phyloP scores from a whole-genome alignment of 2,329 filamentous ascomycete species.

The Leptosphaerulina australis region DNA sequence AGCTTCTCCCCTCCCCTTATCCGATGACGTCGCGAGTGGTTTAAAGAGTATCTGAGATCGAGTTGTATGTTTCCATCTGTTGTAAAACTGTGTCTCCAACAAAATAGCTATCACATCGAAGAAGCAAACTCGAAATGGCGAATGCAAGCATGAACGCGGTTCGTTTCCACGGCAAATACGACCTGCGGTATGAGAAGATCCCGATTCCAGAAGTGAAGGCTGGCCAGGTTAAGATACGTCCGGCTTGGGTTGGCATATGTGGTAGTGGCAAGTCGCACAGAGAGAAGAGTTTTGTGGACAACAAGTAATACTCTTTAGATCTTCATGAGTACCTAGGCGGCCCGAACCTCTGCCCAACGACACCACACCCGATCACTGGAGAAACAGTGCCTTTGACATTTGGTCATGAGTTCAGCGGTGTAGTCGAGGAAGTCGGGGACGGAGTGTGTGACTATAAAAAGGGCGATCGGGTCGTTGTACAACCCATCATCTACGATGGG shows the following conservation, averaged over 20 bases:
- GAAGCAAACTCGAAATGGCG: slow-evolving; percentile 23
- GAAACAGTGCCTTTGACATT: slow-evolving; percentile 60
- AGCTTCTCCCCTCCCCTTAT: background rate
- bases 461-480: slow-evolving; percentile 57
- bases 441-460: slow-evolving; percentile 56
- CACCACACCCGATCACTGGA: slow-evolving; percentile 61
- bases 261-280: slow-evolving; percentile 24
- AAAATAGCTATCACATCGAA: too few relatives aligned
- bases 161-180: slow-evolving; percentile 53
- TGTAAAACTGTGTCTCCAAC: too few relatives aligned
- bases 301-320: slow-evolving; percentile 27
- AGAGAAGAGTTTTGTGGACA: background rate
- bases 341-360: slow-evolving; percentile 57
- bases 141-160: slow-evolving; percentile 53
- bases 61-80: too few relatives aligned
- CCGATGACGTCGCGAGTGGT: background rate
- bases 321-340: slow-evolving; percentile 58
- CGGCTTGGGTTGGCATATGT: slow-evolving; percentile 53
- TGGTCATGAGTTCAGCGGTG: slow-evolving; percentile 61
- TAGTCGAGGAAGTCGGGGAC: slow-evolving; percentile 59
- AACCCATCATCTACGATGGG: slow-evolving; percentile 62
- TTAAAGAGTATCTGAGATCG: background rate
- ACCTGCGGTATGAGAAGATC: slow-evolving; percentile 53
- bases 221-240: slow-evolving; percentile 53
- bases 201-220: slow-evolving; percentile 48